Base-by-base conservation (phyloP, 2,329 filamentous ascomycete genomes). In the Neopestalotiopsis clavispora region DNA sequence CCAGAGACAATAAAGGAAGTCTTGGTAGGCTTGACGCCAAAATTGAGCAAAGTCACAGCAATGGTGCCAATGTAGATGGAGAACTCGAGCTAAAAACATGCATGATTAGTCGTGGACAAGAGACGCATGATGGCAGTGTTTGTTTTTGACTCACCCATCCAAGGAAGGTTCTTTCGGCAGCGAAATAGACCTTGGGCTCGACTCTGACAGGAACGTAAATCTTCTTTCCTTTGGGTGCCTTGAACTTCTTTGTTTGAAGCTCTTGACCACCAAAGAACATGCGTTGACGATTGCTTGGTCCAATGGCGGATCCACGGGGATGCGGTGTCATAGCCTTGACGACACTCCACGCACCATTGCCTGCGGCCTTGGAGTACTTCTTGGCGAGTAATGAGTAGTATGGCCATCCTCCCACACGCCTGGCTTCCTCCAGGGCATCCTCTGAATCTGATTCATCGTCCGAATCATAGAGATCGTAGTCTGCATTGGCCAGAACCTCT, bases 101-200 rank as follows among this genome's bases (percentile, higher is more conserved):
- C 69, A 72, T 76, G 69, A 38, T 52, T 28, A 34, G 28, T 38
- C 17, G 30, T 56, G 42, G 3, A 30, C 13, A 9, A 28, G 17
- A 10, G 4, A 9, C 6, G 2, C 20, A 68, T 17, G 40, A n/a
- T 9, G 9, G 14, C n/a, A 14, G 14, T 13, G 14, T n/a, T n/a
- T 49, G 14, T 49, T 23, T 14, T 32, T 32, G 32, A 83, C 89
- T 83, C 82, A 92, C 91, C 94, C 96, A 99, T 71, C 94, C 93
- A 68, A 99, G 87, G 82, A 98, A 99, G 0, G 96, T 99, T 72
- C 96, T 90, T 81, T 99, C 96, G 0, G 94, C 95, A 28, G 96
- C 96, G 78, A 99, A 97, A 80, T 94, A 97, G 65, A 99, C 96
- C 83, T 99, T 99, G 42, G 96, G 96, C 81, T 99, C 96, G 42